Evolutionary conservation across 768 basidiomycete species (phyloP).

Genomic region (Mycena chlorophos): DNA sequence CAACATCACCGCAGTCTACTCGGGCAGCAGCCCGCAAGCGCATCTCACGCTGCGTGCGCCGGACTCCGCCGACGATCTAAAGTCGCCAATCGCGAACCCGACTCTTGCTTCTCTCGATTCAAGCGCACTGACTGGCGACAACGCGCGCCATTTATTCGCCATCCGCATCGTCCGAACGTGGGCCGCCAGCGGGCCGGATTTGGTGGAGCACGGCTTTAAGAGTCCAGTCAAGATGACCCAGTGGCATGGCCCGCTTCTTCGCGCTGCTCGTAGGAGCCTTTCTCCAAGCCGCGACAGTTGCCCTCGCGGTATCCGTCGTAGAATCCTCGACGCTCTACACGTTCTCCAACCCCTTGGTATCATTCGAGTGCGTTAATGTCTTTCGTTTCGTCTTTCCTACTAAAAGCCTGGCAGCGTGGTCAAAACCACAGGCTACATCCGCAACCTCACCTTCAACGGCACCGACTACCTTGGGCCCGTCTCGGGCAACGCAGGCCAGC

Average conservation of each 20-base stretch:
- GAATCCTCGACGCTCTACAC: conserved; percentile 2
- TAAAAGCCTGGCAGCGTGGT: conserved; percentile 7
- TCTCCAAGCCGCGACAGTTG: background rate
- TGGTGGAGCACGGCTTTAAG: too few relatives aligned
- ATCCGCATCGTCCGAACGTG: too few relatives aligned
- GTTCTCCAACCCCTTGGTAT: conserved; percentile 10
- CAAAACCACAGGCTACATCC: conserved; percentile 24
- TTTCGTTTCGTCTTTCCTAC: background rate
- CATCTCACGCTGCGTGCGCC: too few relatives aligned
- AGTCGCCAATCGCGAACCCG: too few relatives aligned
- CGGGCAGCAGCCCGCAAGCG: too few relatives aligned
- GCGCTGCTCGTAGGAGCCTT: background rate
- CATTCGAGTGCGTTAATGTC: conserved; percentile 7
- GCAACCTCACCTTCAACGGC: conserved; percentile 21
- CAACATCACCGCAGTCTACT: too few relatives aligned
- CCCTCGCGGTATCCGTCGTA: background rate
- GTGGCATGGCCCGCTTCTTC: background rate
- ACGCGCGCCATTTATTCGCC: too few relatives aligned
- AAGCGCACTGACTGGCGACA: too few relatives aligned
- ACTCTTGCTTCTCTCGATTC: too few relatives aligned
- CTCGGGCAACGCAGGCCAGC: conserved; percentile 25
- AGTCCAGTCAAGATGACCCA: too few relatives aligned
- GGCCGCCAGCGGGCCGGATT: too few relatives aligned
- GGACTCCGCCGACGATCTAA: too few relatives aligned
- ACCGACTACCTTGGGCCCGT: conserved; percentile 22